Base-by-base conservation (phyloP, 2,329 filamentous ascomycete genomes). In the Xylariaceae sp. region DNA sequence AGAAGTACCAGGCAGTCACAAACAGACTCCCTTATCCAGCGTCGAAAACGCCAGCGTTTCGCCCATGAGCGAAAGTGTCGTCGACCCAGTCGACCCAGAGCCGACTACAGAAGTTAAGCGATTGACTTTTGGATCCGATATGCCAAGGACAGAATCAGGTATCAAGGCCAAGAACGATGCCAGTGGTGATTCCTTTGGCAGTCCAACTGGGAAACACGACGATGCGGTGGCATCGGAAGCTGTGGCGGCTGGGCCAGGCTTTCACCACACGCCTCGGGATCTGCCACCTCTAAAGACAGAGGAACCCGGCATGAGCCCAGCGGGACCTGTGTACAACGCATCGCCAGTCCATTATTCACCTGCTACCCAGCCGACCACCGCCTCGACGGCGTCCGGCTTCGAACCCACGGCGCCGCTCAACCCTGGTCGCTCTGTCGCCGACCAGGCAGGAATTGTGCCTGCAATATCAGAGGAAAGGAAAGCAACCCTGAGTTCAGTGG, bases 401-500 rank as follows among this genome's bases (percentile, higher is more conserved):
- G 51, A 58, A 1, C 61, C 60, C 0, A 65, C 63, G 3, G 67
- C 68, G 13, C 66, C 68, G 8, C 51, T 71, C 3, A 64, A 71
- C 29, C 56, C 64, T 5, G 57, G 51, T 14, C 59, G 60, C n/a
- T 45, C 52, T 5, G 56, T 58, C 7, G 34, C 49, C n/a, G 45
- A 53, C 16, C 46, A 55, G 5, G 52, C 56, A 0, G 57, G 63
- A 9, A 58, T 64, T 31, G 50, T 53, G 18, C 51, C 56, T 11
- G 49, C 56, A 14, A 50, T 52, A 14, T 49, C 53, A 5, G 46
- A 70, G 16, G 57, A 63, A 33, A 60, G 67, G 3, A 57, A 61
- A 17, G 52, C 59, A 5, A 69, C 66, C 1, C 54, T 67, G 30
- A 73, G 69, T 47, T 71, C 68, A 1, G 50, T 60, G 8, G 65